A percentile compares a stretch with the other conserved stretches of the same genome.
phyloP scores from a whole-genome alignment of 306 rosid genomes.

The Neltuma alba region DNA sequence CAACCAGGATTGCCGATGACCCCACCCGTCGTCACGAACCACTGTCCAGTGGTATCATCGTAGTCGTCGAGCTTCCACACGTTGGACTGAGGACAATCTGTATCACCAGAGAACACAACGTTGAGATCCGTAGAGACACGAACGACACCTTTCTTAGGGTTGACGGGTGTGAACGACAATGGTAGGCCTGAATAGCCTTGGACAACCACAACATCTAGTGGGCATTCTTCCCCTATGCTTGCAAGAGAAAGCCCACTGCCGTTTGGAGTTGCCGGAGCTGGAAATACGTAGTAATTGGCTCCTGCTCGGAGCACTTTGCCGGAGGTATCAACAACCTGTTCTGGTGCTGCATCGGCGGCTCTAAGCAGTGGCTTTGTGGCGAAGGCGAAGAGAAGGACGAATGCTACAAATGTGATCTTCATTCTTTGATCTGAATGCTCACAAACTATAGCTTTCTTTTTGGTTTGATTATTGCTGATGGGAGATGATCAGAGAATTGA shows the following conservation, averaged over 20 bases:
- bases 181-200: not conserved
- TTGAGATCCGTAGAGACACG: constrained; percentile 46
- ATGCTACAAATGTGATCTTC: not conserved
- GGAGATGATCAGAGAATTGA: no score
- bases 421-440: no score
- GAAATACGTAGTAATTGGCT: constrained; percentile 35
- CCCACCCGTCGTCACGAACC: no score
- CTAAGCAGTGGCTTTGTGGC: constrained; percentile 19
- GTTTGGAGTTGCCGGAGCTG: constrained; percentile 9
- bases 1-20: constrained; percentile 45
- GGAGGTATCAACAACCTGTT: constrained; percentile 40
- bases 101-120: constrained; percentile 53
- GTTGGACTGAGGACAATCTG: no score
- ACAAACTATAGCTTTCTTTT: no score
- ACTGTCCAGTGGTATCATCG: no score
- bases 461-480: no score
- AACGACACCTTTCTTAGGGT: constrained; percentile 37
- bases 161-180: constrained; percentile 33
- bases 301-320: constrained; percentile 36
- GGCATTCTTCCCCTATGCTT: no score
- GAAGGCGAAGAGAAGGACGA: constrained; percentile 41
- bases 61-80: no score
- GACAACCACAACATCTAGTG: constrained; percentile 47
- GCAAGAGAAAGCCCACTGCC: constrained; percentile 45
- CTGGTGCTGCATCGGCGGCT: constrained; percentile 18